Evolutionary conservation across 108 stramenopile genomes (phyloP).

Genomic region (Parietichytrium sp.): DNA sequence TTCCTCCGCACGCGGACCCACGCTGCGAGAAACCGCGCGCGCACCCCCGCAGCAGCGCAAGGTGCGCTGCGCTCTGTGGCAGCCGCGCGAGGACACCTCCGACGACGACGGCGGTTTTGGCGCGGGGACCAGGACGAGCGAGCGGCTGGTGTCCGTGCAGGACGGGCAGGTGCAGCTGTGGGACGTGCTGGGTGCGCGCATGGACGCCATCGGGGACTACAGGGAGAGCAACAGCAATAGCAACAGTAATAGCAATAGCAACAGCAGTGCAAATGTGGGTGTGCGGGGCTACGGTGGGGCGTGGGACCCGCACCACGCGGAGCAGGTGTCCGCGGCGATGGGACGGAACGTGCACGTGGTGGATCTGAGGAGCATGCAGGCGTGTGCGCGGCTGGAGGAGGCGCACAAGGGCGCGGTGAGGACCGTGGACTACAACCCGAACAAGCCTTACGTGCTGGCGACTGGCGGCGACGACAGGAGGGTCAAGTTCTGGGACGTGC

Average conservation of each 20-base stretch:
- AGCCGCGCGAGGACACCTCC: not conserved
- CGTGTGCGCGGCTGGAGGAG: not conserved
- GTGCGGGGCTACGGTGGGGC: conserved; percentile 40
- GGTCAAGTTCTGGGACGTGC: conserved; percentile 91
- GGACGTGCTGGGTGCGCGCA: not conserved
- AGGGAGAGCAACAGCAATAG: too few species aligned
- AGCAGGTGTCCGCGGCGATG: conserved; percentile 47
- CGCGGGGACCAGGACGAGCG: not conserved
- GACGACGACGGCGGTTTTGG: not conserved
- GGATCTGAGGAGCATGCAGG: conserved; percentile 52
- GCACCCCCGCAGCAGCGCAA: not conserved
- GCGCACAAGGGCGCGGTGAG: conserved; percentile 44
- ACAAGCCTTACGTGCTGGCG: conserved; percentile 78
- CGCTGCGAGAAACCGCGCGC: not conserved
- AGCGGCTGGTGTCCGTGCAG: not conserved
- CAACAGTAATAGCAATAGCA: too few species aligned
- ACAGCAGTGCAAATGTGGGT: not conserved
- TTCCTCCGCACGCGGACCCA: not conserved
- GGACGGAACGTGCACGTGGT: conserved; percentile 37
- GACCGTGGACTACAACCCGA: conserved; percentile 86
- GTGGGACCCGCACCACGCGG: conserved; percentile 52
- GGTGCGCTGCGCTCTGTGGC: not conserved
- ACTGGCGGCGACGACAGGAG: conserved; percentile 85
- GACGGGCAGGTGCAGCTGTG: conserved; percentile 14
- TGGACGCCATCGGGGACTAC: conserved; percentile 15